Conservation (phyloP, 2,329 filamentous ascomycete species). For the Fusarium cicatricum region DNA sequence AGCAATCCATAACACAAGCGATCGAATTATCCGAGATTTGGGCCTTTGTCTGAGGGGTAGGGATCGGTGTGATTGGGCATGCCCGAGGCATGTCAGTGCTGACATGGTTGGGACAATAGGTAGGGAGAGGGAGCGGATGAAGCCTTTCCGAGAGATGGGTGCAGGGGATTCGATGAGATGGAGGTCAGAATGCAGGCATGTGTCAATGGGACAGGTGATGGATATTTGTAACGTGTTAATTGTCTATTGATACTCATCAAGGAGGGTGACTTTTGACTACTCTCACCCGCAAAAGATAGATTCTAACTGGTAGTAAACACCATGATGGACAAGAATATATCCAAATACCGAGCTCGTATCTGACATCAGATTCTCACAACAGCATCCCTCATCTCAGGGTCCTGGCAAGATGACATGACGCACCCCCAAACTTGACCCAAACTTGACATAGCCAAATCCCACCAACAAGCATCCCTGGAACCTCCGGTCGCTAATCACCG, state of each 20-base stretch:
- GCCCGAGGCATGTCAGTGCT: constrained; percentile 12
- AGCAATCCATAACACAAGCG: constrained; percentile 1
- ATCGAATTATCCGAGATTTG: neutral
- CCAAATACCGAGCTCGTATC: no score
- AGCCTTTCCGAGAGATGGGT: no score
- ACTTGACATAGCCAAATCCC: neutral
- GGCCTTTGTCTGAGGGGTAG: no score
- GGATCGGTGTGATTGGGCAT: constrained; percentile 23
- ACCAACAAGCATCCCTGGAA: neutral
- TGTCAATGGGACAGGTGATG: no score
- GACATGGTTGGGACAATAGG: constrained; percentile 15
- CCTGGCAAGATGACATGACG: constrained; percentile 5
- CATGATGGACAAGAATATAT: no score
- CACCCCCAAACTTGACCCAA: neutral
- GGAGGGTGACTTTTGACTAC: no score
- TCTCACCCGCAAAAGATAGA: no score
- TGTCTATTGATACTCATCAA: no score
- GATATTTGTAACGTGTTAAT: no score
- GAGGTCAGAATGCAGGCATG: no score
- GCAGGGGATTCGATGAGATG: no score
- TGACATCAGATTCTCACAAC: neutral
- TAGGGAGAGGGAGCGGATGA: neutral
- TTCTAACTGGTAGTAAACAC: no score
- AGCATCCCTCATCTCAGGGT: neutral
- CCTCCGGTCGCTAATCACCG: constrained; percentile 29